Conservation (phyloP, 2,329 filamentous ascomycete species). For the Parasarocladium wereldwijsianum region DNA sequence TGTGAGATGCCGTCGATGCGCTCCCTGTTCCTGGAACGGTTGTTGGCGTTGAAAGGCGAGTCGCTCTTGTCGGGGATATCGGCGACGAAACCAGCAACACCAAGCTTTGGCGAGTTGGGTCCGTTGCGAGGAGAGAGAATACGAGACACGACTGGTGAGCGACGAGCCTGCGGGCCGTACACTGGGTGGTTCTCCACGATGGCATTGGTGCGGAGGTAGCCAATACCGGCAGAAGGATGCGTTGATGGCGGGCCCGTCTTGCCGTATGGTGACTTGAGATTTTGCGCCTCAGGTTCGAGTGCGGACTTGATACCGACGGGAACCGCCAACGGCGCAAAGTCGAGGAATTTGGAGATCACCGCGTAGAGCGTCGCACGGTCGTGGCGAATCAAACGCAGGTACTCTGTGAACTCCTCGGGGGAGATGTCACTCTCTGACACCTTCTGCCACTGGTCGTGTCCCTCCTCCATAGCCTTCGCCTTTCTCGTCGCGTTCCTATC, state of each 20-base stretch:
- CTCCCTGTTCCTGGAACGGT: conserved; percentile 8
- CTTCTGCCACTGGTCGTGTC: conserved; percentile 14
- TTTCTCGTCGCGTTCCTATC: conserved; percentile 15
- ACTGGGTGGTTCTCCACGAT: conserved; percentile 45
- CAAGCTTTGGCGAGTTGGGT: conserved; percentile 25
- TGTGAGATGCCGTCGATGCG: conserved; percentile 19
- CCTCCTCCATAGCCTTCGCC: conserved; percentile 23
- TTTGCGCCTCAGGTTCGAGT: neutral
- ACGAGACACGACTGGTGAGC: conserved; percentile 33
- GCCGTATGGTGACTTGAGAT: conserved; percentile 27
- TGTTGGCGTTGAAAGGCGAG: conserved; percentile 19
- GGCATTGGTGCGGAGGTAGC: conserved; percentile 41
- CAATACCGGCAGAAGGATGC: conserved; percentile 47
- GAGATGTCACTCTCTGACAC: conserved; percentile 24
- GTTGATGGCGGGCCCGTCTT: conserved; percentile 40
- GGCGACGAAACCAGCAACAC: conserved; percentile 39
- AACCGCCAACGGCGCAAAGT: conserved; percentile 38
- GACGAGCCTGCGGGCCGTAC: conserved; percentile 41
- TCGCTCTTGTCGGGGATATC: conserved; percentile 26
- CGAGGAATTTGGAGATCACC: conserved; percentile 44
- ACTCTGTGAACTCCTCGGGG: conserved; percentile 34
- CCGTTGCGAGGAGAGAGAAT: conserved; percentile 30
- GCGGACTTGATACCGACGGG: conserved; percentile 14
- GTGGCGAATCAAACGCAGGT: conserved; percentile 35
- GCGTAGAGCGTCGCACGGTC: conserved; percentile 35